Evolutionary conservation across 257 asterid species (phyloP).

Genomic region (Solanum verrucosum): DNA sequence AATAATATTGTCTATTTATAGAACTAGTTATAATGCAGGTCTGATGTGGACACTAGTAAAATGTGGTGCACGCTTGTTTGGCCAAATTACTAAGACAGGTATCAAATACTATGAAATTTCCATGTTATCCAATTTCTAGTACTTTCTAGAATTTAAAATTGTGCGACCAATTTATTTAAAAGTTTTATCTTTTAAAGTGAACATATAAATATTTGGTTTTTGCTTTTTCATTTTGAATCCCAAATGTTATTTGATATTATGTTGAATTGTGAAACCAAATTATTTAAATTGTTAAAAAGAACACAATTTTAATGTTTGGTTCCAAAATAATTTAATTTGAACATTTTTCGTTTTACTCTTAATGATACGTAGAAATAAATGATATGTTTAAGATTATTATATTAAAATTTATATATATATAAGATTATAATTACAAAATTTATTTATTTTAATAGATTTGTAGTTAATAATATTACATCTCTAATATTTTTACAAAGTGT

Average conservation of each 20-base stretch:
- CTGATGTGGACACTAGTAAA: background rate
- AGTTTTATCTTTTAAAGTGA: background rate
- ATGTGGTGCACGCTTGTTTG: conserved; percentile 2
- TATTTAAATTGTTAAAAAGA: background rate
- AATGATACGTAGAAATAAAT: background rate
- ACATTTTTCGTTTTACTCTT: background rate
- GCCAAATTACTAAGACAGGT: conserved; percentile 6
- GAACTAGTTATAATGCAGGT: background rate
- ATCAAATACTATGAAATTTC: background rate
- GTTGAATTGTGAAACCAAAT: background rate
- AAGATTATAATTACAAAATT: background rate
- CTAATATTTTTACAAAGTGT: background rate
- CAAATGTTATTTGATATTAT: background rate
- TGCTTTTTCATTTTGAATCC: background rate
- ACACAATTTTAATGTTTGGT: background rate
- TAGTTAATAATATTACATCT: background rate
- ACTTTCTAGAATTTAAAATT: background rate
- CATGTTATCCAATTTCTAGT: background rate
- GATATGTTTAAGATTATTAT: background rate
- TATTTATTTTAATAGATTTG: background rate
- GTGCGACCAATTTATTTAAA: background rate
- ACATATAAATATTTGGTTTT: background rate
- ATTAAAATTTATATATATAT: background rate
- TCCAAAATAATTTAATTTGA: background rate
- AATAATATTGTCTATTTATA: background rate